Conservation (phyloP, 345 rosid genomes). For the Citropsis articulata region DNA sequence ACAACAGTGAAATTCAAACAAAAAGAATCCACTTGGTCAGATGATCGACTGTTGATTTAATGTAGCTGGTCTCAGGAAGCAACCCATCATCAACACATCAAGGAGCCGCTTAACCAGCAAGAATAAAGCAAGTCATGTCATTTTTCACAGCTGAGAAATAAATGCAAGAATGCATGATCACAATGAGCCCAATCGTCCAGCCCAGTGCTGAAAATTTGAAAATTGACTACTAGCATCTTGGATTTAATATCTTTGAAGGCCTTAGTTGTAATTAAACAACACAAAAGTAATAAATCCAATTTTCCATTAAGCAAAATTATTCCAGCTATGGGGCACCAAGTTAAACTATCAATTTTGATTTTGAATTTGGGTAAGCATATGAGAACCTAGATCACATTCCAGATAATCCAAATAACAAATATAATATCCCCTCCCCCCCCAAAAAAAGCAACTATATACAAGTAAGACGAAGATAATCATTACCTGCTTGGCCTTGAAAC, state of each 20-base stretch:
- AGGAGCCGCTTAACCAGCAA: conserved; percentile 34
- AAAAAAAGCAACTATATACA: not conserved
- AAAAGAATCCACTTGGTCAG: conserved; percentile 24
- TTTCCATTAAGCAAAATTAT: not conserved
- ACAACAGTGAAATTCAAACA: conserved; percentile 23
- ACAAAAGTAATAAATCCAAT: not conserved
- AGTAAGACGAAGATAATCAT: not conserved
- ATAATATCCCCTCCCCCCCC: not conserved
- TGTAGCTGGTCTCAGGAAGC: conserved; percentile 37
- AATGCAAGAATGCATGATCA: not conserved
- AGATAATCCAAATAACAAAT: not conserved
- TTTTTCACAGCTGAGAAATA: not conserved
- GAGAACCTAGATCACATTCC: not conserved
- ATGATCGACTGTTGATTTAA: conserved; percentile 11
- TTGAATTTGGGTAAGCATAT: not conserved
- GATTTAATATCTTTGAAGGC: no score
- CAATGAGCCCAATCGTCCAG: not conserved
- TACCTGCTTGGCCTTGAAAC: conserved; percentile 99
- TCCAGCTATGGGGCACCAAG: not conserved
- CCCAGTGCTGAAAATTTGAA: not conserved
- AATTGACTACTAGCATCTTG: no score
- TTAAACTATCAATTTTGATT: not conserved
- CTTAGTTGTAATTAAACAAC: not conserved
- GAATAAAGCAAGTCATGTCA: not conserved
- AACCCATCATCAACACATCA: conserved; percentile 30